Base-by-base conservation (phyloP, 139 green algal species). In the Chlamydomonas schloesseri region DNA sequence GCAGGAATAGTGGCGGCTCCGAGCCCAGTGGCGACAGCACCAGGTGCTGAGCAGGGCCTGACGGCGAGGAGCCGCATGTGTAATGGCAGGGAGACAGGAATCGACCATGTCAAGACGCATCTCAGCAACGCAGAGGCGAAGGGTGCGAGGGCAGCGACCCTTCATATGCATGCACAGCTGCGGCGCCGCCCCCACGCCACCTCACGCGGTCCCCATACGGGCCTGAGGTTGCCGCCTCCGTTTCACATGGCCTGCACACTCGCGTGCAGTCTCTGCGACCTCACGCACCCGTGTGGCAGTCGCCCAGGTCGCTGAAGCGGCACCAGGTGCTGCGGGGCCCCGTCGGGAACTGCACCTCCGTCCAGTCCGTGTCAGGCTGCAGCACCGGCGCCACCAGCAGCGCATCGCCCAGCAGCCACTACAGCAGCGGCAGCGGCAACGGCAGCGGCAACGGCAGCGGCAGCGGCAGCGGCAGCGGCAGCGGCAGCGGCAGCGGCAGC, bases 351-450 rank as follows among this genome's bases (percentile, higher is more conserved):
- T 77, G 55, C 31, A 64, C 79, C 4, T 69, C 67, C 46, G 69
- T 47, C 47, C n/a, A 36, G 65, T 85, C 65, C 65, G 67, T 76
- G 65, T 75, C 79, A 11, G 65, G 46, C 21, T 24, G 20, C 46
- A 85, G 67, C 20, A 85, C 79, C 21, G 79, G 79, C 1, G 79
- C 79, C 47, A 85, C 78, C 78, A 76, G 55, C 37, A 83, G 50
- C 14, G 36, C 37, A 13, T 62, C 62, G 13, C 77, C 77, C 37
- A 83, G 77, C 62, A 83, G 77, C 77, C 77, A 83, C 42, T 50
- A 8, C 42, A n/a, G n/a, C n/a, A n/a, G n/a, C n/a, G n/a, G n/a
- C n/a, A n/a, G n/a, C n/a, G n/a, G 65, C 29, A 6, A 67, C 14
- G 21, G 58, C 14, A 17, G 20, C 14, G 21, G 20, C 5, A 10